Evolutionary conservation across 2,329 filamentous ascomycete genomes (phyloP).

Genomic region (Uncinocarpus reesii): DNA sequence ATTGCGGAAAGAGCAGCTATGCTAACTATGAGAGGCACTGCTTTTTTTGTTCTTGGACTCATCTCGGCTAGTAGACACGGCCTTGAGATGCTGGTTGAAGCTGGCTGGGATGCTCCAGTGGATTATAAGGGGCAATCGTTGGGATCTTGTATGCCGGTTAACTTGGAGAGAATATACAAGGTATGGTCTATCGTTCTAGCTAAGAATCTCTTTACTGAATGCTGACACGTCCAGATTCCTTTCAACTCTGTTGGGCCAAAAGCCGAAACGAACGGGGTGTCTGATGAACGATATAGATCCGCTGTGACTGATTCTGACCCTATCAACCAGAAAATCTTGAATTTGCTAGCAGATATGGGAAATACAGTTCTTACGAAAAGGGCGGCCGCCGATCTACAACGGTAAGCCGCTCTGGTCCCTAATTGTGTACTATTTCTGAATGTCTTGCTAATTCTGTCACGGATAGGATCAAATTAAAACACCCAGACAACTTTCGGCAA

Average conservation of each 20-base stretch:
- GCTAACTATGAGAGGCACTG: constrained; percentile 86
- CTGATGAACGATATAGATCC: constrained; percentile 43
- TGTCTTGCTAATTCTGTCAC: neutral
- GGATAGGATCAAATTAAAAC: constrained; percentile 59
- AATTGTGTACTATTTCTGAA: neutral
- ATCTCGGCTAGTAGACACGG: constrained; percentile 88
- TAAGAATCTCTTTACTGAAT: no score
- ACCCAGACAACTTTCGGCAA: constrained; percentile 64
- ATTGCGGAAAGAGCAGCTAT: constrained; percentile 84
- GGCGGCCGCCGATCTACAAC: constrained; percentile 66
- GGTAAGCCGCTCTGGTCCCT: constrained; percentile 33
- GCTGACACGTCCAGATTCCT: constrained; percentile 29
- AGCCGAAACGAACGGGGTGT: constrained; percentile 34
- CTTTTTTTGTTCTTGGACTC: constrained; percentile 88
- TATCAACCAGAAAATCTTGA: constrained; percentile 63
- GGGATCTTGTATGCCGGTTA: constrained; percentile 73
- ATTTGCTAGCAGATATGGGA: constrained; percentile 75
- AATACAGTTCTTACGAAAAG: constrained; percentile 89
- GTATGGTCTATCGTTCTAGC: no score
- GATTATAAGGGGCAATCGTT: constrained; percentile 72
- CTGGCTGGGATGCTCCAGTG: constrained; percentile 87
- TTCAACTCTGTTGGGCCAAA: constrained; percentile 33
- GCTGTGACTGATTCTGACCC: constrained; percentile 53
- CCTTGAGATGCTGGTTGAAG: constrained; percentile 76
- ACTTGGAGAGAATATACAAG: constrained; percentile 69